These are phyloP conservation scores for Candida ortonii DNA, from an alignment of 805 yeast species.

Conservation along the genomic window DNA sequence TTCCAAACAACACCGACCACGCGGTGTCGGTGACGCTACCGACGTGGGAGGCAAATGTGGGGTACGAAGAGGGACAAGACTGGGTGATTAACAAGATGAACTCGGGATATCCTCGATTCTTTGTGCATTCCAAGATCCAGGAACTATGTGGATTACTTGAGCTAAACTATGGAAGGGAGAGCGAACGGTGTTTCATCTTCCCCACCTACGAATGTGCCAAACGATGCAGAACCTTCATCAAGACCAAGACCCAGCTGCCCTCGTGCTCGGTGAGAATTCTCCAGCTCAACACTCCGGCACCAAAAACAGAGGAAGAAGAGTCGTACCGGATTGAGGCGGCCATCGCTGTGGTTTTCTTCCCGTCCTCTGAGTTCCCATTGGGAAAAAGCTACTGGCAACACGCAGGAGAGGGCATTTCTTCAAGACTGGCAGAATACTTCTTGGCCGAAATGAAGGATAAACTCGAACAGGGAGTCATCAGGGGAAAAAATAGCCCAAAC, in stretches of 20 bases:
- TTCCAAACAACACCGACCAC: constrained; percentile 86
- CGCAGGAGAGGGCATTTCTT: constrained; percentile 93
- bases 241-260: constrained; percentile 38
- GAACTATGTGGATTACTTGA: constrained; percentile 53
- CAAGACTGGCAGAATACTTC: constrained; percentile 84
- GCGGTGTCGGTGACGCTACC: constrained; percentile 95
- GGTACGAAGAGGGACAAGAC: constrained; percentile 85
- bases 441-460: constrained; percentile 53
- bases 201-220: constrained; percentile 79
- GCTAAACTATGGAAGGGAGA: constrained; percentile 72
- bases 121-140: constrained; percentile 62
- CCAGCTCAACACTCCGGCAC: constrained; percentile 70
- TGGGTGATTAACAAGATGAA: constrained; percentile 76
- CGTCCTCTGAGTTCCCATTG: constrained; percentile 50
- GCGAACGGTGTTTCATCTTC: constrained; percentile 72
- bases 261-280: constrained; percentile 54
- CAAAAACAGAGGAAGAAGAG: constrained; percentile 56
- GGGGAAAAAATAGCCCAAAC: constrained; percentile 17
- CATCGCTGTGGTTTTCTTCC: constrained; percentile 79
- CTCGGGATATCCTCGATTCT: constrained; percentile 88
- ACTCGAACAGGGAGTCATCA: constrained; percentile 30
- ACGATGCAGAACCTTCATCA: constrained; percentile 78
- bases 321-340: constrained; percentile 61
- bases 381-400: constrained; percentile 96
- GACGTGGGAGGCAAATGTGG: constrained; percentile 91